These are phyloP conservation scores for Thraustotheca clavata DNA, from an alignment of 352 stramenopile species.

Conservation along the genomic window DNA sequence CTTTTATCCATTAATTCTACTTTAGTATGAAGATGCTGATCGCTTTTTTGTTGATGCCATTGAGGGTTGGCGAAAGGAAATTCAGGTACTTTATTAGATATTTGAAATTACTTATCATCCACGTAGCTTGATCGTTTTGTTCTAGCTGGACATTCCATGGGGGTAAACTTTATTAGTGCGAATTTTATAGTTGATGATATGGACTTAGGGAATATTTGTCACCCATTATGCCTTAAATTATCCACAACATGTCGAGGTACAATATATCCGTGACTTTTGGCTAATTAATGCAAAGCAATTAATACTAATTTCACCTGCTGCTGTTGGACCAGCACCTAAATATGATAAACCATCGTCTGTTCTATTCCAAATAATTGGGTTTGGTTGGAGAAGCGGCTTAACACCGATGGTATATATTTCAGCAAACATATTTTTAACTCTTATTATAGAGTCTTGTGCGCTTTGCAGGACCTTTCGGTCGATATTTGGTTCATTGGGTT, in stretches of 20 bases:
- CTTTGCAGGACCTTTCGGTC: constrained; percentile 52
- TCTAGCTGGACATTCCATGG: constrained; percentile 70
- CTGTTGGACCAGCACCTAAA: constrained; percentile 30
- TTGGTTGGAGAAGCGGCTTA: constrained; percentile 36
- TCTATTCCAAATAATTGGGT: constrained; percentile 25
- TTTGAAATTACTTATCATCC: no score
- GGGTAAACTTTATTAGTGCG: no score
- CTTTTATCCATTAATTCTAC: not conserved
- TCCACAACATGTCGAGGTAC: constrained; percentile 43
- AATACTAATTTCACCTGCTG: constrained; percentile 64
- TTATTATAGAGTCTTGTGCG: constrained; percentile 42
- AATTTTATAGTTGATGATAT: not conserved
- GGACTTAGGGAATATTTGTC: constrained; percentile 55
- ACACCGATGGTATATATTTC: constrained; percentile 81
- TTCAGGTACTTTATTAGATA: constrained; percentile 41
- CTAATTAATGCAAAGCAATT: constrained; percentile 29
- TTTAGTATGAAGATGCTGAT: constrained; percentile 66
- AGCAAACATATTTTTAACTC: not conserved
- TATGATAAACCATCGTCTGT: constrained; percentile 30
- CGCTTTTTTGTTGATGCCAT: constrained; percentile 76
- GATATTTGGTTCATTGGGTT: constrained; percentile 41
- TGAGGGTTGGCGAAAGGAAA: constrained; percentile 57
- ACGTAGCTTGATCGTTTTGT: constrained; percentile 72
- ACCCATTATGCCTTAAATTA: constrained; percentile 76
- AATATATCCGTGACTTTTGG: no score